These are phyloP conservation scores for Seiridium cupressi DNA, from an alignment of 2,329 filamentous ascomycete species.

Conservation along the genomic window DNA sequence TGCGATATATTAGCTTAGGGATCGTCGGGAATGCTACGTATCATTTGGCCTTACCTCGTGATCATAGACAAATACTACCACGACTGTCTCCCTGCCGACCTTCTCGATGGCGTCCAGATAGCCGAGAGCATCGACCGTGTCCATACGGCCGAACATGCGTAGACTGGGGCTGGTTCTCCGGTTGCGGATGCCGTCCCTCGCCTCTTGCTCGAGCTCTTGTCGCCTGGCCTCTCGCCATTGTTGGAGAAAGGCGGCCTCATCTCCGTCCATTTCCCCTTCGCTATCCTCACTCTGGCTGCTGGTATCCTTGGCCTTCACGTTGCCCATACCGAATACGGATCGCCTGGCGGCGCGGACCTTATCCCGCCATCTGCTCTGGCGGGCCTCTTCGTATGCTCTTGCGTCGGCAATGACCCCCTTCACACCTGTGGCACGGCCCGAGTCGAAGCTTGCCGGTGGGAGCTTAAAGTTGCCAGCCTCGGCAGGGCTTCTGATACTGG, in stretches of 20 bases:
- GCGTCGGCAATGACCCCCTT: constrained; percentile 88
- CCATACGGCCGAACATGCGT: constrained; percentile 74
- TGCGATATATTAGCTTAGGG: constrained; percentile 35
- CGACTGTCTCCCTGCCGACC: constrained; percentile 74
- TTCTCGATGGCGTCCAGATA: constrained; percentile 98
- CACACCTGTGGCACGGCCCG: constrained; percentile 72
- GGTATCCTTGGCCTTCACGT: constrained; percentile 25
- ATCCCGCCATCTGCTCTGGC: constrained; percentile 53
- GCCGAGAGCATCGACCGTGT: constrained; percentile 82
- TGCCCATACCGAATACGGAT: constrained; percentile 52
- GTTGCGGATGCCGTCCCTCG: constrained; percentile 53
- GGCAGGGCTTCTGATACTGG: constrained; percentile 44
- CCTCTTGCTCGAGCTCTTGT: constrained; percentile 69
- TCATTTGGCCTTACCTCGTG: constrained; percentile 63
- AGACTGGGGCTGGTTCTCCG: constrained; percentile 75
- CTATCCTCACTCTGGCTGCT: constrained; percentile 34
- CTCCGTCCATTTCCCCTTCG: constrained; percentile 50
- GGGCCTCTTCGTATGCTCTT: constrained; percentile 70
- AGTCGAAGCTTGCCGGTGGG: constrained; percentile 62
- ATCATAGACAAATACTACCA: constrained; percentile 93
- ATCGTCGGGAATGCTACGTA: background rate
- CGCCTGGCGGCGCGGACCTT: constrained; percentile 51
- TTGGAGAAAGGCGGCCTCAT: constrained; percentile 78
- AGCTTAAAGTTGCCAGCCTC: constrained; percentile 54
- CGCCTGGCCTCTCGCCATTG: constrained; percentile 82